Evolutionary conservation across 805 yeast species (phyloP).

Genomic region (Tetrapisispora pingtungensis): DNA sequence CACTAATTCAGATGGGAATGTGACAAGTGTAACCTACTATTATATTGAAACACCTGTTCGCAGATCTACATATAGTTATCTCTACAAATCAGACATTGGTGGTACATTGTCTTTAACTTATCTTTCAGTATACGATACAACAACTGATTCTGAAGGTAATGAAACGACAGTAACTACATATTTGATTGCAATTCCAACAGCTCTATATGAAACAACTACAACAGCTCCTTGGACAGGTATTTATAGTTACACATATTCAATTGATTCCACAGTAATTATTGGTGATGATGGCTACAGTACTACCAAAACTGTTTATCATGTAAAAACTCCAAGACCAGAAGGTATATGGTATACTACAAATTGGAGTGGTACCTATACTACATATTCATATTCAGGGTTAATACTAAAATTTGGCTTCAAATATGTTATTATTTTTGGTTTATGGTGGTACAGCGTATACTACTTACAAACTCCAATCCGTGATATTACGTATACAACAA

Average conservation of each 20-base stretch:
- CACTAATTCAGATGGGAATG: constrained; percentile 8
- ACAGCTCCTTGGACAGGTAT: neutral
- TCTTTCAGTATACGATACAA: neutral
- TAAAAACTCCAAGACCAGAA: constrained; percentile 4
- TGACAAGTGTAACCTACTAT: constrained; percentile 7
- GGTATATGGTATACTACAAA: neutral
- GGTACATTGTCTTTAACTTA: neutral
- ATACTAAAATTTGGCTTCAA: neutral
- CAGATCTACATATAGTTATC: neutral
- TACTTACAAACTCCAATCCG: neutral
- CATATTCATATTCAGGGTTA: neutral
- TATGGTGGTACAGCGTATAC: neutral
- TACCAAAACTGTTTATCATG: neutral
- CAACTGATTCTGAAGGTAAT: neutral
- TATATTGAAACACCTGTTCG: constrained; percentile 7
- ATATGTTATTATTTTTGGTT: neutral
- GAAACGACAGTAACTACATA: neutral
- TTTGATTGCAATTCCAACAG: neutral
- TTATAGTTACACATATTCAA: neutral
- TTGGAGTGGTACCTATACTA: neutral
- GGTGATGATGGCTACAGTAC: neutral
- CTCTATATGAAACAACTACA: neutral
- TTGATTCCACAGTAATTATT: neutral
- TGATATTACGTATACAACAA: neutral
- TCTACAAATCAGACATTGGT: neutral